Percentiles rank a stretch among this genome's conserved stretches.
These are phyloP conservation scores for Phytophthora tentaculata DNA, from an alignment of 352 stramenopile genomes.

Conservation along the genomic window DNA sequence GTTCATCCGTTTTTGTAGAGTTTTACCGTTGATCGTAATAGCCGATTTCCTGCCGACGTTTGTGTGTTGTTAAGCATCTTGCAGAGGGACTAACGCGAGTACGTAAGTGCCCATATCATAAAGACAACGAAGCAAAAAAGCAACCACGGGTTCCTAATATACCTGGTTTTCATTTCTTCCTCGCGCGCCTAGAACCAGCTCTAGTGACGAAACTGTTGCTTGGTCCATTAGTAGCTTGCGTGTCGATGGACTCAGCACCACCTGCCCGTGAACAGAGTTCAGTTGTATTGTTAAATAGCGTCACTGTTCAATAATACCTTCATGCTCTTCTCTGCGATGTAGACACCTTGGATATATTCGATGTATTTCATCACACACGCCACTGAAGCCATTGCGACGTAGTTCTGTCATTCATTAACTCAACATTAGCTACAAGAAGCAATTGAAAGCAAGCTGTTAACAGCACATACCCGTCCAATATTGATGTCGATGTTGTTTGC, in stretches of 20 bases:
- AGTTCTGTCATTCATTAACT: slow-evolving; percentile 58
- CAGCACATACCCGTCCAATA: slow-evolving; percentile 60
- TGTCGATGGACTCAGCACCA: slow-evolving; percentile 76
- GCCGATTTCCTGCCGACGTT: slow-evolving; percentile 75
- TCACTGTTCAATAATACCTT: slow-evolving; percentile 45
- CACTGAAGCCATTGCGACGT: slow-evolving; percentile 83
- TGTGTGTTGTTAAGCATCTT: slow-evolving; percentile 82
- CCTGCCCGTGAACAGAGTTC: slow-evolving; percentile 34
- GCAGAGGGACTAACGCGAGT: slow-evolving; percentile 62
- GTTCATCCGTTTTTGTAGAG: background rate
- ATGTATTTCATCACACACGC: slow-evolving; percentile 87
- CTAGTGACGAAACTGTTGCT: slow-evolving; percentile 73
- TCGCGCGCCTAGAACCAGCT: slow-evolving; percentile 69
- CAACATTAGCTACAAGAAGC: background rate
- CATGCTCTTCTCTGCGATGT: slow-evolving; percentile 83
- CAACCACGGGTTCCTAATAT: slow-evolving; percentile 20
- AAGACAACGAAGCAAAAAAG: background rate
- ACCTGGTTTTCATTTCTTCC: slow-evolving; percentile 66
- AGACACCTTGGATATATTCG: slow-evolving; percentile 87
- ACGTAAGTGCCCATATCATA: background rate
- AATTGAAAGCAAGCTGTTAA: background rate
- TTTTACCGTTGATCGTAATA: slow-evolving; percentile 78
- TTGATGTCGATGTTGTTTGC: slow-evolving; percentile 86
- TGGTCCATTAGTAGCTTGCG: slow-evolving; percentile 86
- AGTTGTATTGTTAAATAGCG: background rate